Conservation (phyloP, 257 asterid genomes). For the Lithospermum erythrorhizon region DNA sequence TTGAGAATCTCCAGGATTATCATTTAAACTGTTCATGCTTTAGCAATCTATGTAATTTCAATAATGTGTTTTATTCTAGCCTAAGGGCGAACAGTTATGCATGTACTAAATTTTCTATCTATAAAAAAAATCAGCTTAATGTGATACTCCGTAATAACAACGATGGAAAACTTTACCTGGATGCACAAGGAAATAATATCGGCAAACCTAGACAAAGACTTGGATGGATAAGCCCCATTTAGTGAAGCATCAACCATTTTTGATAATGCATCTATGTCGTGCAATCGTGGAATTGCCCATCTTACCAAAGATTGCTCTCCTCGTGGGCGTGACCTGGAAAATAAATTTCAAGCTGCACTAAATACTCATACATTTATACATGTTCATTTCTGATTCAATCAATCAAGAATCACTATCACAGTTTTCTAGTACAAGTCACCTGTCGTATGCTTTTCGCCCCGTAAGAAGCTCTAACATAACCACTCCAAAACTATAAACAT, state of each 20-base stretch:
- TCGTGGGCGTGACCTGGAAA: slow-evolving; percentile 54
- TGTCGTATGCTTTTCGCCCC: slow-evolving; percentile 72
- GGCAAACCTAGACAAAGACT: slow-evolving; percentile 77
- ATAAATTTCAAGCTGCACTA: background rate
- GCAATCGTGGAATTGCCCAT: slow-evolving; percentile 79
- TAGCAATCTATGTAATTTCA: no score
- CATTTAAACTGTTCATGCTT: no score
- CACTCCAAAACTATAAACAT: slow-evolving; percentile 91
- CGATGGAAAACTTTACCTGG: slow-evolving; percentile 40
- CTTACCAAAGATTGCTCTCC: slow-evolving; percentile 73
- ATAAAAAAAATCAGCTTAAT: no score
- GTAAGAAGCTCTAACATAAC: slow-evolving; percentile 80
- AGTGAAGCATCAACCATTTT: slow-evolving; percentile 90
- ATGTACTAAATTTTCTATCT: no score
- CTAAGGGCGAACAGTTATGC: no score
- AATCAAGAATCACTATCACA: background rate
- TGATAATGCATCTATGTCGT: slow-evolving; percentile 71
- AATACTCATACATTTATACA: background rate
- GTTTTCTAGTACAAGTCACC: slow-evolving; percentile 29
- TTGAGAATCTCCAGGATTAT: no score
- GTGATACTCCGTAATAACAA: no score
- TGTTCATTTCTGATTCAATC: background rate
- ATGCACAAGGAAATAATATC: slow-evolving; percentile 79
- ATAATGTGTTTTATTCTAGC: no score
- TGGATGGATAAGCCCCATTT: slow-evolving; percentile 63